Percentiles rank a stretch among this genome's conserved stretches.
phyloP scores from a whole-genome alignment of 108 stramenopile species.

The Fragilariopsis cylindrus region DNA sequence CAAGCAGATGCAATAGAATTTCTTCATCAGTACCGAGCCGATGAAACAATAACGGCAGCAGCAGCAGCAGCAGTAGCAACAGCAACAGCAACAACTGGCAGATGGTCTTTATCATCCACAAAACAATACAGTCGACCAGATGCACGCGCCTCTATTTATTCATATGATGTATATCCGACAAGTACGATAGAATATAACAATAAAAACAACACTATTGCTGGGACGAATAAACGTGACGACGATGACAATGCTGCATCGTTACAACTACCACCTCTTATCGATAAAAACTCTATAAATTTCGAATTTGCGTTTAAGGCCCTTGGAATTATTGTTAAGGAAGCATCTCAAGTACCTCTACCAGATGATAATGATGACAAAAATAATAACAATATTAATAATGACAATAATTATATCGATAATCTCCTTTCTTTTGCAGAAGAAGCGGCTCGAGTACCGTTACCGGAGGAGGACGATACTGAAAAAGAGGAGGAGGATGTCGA shows the following conservation, averaged over 20 bases:
- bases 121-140: constrained; percentile 1
- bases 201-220: neutral
- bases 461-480: neutral
- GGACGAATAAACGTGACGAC: neutral
- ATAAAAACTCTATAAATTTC: neutral
- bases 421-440: neutral
- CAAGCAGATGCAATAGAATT: constrained; percentile 21
- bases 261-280: neutral
- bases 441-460: neutral
- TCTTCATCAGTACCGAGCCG: constrained; percentile 29
- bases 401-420: neutral
- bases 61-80: constrained; percentile 4
- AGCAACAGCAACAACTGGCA: neutral
- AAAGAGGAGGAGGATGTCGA: neutral
- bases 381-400: neutral
- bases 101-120: neutral
- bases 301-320: neutral
- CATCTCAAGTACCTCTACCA: constrained; percentile 5
- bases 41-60: constrained; percentile 4
- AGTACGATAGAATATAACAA: neutral
- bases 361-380: constrained; percentile 4
- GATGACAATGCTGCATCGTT: neutral
- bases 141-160: neutral
- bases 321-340: neutral
- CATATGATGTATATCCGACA: constrained; percentile 10